Conservation (phyloP, 2,329 filamentous ascomycete species). For the Paraphoma chrysanthemicola region DNA sequence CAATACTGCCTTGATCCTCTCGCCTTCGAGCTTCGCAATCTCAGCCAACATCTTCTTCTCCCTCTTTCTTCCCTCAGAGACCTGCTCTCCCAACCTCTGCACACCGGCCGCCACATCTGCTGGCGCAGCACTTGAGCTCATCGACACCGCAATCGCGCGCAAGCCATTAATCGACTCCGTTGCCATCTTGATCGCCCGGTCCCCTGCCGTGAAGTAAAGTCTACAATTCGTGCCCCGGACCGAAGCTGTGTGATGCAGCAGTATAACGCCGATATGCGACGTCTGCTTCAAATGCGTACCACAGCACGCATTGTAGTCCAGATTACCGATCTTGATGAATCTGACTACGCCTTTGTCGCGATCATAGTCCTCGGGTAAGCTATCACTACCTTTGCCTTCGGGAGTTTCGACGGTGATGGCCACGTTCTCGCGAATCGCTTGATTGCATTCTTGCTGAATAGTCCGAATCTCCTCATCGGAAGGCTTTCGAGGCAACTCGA, state of each 20-base stretch:
- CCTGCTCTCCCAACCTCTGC: slow-evolving; percentile 28
- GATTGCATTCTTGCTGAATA: slow-evolving; percentile 39
- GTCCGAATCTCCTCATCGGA: slow-evolving; percentile 28
- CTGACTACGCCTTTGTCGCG: slow-evolving; percentile 40
- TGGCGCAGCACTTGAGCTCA: slow-evolving; percentile 30
- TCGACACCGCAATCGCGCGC: slow-evolving; percentile 32
- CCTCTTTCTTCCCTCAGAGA: slow-evolving; percentile 31
- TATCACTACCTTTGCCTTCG: slow-evolving; percentile 30
- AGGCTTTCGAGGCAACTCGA: slow-evolving; percentile 41
- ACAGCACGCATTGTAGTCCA: slow-evolving; percentile 45
- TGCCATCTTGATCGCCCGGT: slow-evolving; percentile 38
- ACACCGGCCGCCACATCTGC: slow-evolving; percentile 32
- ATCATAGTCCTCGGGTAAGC: slow-evolving; percentile 40
- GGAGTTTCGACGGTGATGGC: slow-evolving; percentile 42
- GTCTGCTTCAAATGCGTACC: slow-evolving; percentile 44
- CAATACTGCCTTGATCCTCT: slow-evolving; percentile 27
- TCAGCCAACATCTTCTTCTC: slow-evolving; percentile 38
- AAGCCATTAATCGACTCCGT: slow-evolving; percentile 34
- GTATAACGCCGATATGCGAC: slow-evolving; percentile 36
- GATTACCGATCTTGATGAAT: slow-evolving; percentile 41
- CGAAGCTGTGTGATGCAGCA: slow-evolving; percentile 40
- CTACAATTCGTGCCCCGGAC: slow-evolving; percentile 41
- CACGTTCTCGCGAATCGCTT: slow-evolving; percentile 33
- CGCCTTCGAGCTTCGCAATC: slow-evolving; percentile 35
- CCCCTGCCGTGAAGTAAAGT: slow-evolving; percentile 39